A percentile compares a stretch with the other conserved stretches of the same genome.
phyloP scores from a whole-genome alignment of 192 early-diverging fungal genomes.

The Umbelopsis isabellina region DNA sequence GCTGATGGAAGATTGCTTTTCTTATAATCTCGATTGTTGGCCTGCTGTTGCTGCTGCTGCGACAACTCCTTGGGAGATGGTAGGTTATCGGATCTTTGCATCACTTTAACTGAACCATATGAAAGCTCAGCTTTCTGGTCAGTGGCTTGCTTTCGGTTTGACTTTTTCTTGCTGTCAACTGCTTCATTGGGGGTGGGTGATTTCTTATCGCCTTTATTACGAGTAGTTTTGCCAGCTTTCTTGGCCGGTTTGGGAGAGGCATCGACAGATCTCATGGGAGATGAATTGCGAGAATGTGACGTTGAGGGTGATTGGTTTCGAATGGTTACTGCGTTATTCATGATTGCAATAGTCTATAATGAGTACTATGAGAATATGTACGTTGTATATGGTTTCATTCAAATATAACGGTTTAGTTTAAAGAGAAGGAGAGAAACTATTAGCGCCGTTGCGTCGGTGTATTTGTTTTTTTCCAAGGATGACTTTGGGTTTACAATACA shows the following conservation, averaged over 20 bases:
- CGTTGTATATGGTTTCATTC: conserved; percentile 4
- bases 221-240: neutral
- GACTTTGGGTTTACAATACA: neutral
- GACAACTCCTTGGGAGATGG: neutral
- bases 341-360: neutral
- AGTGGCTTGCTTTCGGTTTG: neutral
- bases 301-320: neutral
- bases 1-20: conserved; percentile 34
- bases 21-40: conserved; percentile 17
- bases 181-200: neutral
- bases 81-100: neutral
- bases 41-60: neutral
- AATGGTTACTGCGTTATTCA: conserved; percentile 12
- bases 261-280: neutral
- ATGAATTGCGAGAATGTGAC: conserved; percentile 15
- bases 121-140: neutral
- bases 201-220: conserved; percentile 6
- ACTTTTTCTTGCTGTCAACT: neutral
- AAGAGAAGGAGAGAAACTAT: neutral
- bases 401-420: neutral
- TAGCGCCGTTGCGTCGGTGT: neutral
- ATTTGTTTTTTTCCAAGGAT: neutral
- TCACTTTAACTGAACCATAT: conserved; percentile 1
- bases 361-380: conserved; percentile 12
- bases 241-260: neutral